Conservation (phyloP, 2,329 filamentous ascomycete species). For the Basipetospora chlamydospora region DNA sequence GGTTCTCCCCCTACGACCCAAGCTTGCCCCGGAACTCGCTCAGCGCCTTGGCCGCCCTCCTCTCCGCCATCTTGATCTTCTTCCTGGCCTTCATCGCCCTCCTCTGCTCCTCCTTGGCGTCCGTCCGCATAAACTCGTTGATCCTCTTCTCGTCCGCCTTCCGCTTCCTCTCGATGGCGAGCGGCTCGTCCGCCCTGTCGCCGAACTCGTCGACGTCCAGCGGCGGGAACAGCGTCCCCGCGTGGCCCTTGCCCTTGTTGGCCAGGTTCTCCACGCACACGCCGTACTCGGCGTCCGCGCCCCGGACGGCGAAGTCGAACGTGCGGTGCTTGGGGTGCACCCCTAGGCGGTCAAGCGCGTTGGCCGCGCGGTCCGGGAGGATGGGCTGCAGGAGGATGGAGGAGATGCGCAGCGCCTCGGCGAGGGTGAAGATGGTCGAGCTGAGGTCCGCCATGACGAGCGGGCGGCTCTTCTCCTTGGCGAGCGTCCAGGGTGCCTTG, state of each 20-base stretch:
- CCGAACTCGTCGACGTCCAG: slow-evolving; percentile 17
- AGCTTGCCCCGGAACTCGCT: background rate
- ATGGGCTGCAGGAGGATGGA: slow-evolving; percentile 83
- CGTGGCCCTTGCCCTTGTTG: slow-evolving; percentile 20
- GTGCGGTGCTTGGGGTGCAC: slow-evolving; percentile 49
- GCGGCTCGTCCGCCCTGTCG: slow-evolving; percentile 10
- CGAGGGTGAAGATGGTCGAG: slow-evolving; percentile 51
- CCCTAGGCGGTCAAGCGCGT: slow-evolving; percentile 63
- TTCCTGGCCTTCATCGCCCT: background rate
- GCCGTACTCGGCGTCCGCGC: slow-evolving; percentile 59
- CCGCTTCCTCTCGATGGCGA: slow-evolving; percentile 5
- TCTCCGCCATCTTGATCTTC: slow-evolving; percentile 1
- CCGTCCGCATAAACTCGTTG: too few species aligned
- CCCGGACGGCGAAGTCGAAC: slow-evolving; percentile 46
- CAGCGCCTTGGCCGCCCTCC: slow-evolving; percentile 6
- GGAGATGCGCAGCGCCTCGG: slow-evolving; percentile 63
- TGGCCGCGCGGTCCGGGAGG: slow-evolving; percentile 64
- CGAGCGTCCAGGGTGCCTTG: slow-evolving; percentile 53
- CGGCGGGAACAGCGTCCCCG: slow-evolving; percentile 37
- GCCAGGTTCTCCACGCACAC: slow-evolving; percentile 12
- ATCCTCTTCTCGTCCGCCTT: slow-evolving; percentile 1
- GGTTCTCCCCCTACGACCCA: too few species aligned
- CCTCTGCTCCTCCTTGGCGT: background rate
- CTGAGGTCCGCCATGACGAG: slow-evolving; percentile 29
- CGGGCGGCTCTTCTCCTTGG: slow-evolving; percentile 12